phyloP scores from a whole-genome alignment of 2,329 filamentous ascomycete species.

The Aquanectria penicillioides region DNA sequence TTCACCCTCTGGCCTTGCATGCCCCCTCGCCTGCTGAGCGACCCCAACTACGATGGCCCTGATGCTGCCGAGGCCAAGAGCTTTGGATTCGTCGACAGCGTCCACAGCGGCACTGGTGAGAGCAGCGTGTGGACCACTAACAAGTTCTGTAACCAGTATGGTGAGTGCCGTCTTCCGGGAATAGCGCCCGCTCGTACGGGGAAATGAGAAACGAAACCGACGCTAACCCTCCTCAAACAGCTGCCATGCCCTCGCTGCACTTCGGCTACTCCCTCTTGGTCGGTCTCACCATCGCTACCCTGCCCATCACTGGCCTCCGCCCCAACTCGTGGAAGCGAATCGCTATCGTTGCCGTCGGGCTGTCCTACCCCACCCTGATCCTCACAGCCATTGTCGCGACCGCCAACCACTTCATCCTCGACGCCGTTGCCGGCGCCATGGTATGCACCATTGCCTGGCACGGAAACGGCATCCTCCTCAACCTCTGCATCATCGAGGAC shows the following conservation, averaged over 20 bases:
- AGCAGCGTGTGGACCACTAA: constrained; percentile 69
- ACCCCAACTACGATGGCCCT: constrained; percentile 63
- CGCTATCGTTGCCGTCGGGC: constrained; percentile 57
- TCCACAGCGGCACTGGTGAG: constrained; percentile 59
- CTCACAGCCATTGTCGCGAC: constrained; percentile 75
- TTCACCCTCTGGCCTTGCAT: constrained; percentile 74
- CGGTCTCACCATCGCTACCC: constrained; percentile 73
- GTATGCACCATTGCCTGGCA: constrained; percentile 74
- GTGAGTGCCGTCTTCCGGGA: constrained; percentile 48
- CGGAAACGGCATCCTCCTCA: constrained; percentile 64
- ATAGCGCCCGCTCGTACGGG: too few species aligned
- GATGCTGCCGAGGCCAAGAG: constrained; percentile 68
- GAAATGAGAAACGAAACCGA: neutral
- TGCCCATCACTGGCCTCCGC: constrained; percentile 68
- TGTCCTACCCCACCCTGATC: constrained; percentile 73
- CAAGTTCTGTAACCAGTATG: constrained; percentile 80
- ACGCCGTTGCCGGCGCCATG: constrained; percentile 73
- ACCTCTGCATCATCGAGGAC: constrained; percentile 73
- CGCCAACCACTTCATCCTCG: constrained; percentile 78
- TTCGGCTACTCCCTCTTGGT: constrained; percentile 81
- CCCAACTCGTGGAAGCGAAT: constrained; percentile 61
- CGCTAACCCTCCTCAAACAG: constrained; percentile 47
- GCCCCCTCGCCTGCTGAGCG: constrained; percentile 69
- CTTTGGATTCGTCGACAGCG: constrained; percentile 70
- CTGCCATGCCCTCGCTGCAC: constrained; percentile 80